These are phyloP conservation scores for Massarina eburnea DNA, from an alignment of 2,329 filamentous ascomycete species.

Conservation along the genomic window DNA sequence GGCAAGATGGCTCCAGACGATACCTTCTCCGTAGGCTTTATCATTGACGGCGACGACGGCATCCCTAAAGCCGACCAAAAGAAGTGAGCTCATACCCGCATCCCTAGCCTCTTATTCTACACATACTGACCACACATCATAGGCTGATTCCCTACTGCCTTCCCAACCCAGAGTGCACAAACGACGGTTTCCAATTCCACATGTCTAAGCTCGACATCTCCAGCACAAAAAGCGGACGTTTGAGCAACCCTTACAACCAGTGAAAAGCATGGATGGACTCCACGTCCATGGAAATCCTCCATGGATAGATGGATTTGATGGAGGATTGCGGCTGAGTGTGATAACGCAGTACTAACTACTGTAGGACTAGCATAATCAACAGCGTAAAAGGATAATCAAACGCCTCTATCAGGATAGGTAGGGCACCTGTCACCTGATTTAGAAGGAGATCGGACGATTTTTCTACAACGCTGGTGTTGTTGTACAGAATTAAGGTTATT, in stretches of 20 bases:
- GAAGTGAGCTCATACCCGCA: not conserved
- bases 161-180: not conserved
- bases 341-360: too few relatives aligned
- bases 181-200: not conserved
- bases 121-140: not conserved
- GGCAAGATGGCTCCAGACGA: not conserved
- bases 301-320: too few relatives aligned
- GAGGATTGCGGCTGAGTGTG: too few relatives aligned
- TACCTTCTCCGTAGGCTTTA: not conserved
- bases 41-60: constrained; percentile 1
- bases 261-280: too few relatives aligned
- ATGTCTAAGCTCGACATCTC: not conserved
- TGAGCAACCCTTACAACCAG: not conserved
- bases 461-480: too few relatives aligned
- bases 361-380: too few relatives aligned
- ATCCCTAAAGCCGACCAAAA: not conserved
- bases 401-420: too few relatives aligned
- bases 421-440: too few relatives aligned
- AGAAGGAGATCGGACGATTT: too few relatives aligned
- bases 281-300: too few relatives aligned
- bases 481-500: too few relatives aligned
- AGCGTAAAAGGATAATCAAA: too few relatives aligned
- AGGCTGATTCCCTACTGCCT: not conserved
- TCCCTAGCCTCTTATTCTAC: not conserved
- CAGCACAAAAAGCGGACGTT: not conserved